phyloP scores from a whole-genome alignment of 2,329 filamentous ascomycete genomes.

The Nigrospora sphaerica region DNA sequence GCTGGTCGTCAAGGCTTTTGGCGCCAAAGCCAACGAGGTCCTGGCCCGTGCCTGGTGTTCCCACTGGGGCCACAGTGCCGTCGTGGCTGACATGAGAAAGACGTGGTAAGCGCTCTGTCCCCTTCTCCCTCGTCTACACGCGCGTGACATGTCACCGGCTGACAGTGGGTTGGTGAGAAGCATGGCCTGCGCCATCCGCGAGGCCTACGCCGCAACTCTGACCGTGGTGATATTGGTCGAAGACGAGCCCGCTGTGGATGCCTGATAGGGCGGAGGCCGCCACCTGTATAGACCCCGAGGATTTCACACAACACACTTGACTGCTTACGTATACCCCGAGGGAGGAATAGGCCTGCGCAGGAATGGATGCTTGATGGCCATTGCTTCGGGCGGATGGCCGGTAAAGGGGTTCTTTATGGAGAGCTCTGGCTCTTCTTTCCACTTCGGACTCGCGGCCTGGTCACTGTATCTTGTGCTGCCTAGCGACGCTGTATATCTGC shows the following conservation, averaged over 20 bases:
- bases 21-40: slow-evolving; percentile 68
- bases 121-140: neutral
- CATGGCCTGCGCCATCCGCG: slow-evolving; percentile 66
- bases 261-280: neutral
- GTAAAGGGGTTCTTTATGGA: no score
- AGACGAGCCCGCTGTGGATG: slow-evolving; percentile 31
- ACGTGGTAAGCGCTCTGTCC: slow-evolving; percentile 50
- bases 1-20: slow-evolving; percentile 65
- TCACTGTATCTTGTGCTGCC: no score
- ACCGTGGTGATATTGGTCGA: slow-evolving; percentile 66
- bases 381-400: no score
- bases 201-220: slow-evolving; percentile 67
- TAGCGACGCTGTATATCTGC: no score
- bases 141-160: neutral
- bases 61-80: slow-evolving; percentile 64
- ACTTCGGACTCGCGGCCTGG: no score
- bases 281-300: no score
- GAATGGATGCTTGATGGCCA: no score
- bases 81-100: slow-evolving; percentile 61
- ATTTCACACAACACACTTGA: no score
- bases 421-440: no score
- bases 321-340: no score
- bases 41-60: slow-evolving; percentile 71
- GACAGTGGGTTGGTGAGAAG: slow-evolving; percentile 23
- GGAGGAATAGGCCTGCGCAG: no score